Evolutionary conservation across 2,329 filamentous ascomycete genomes (phyloP), one percentile per base, ranked within the genome.

Genomic region (Pseudogymnoascus sp.): DNA sequence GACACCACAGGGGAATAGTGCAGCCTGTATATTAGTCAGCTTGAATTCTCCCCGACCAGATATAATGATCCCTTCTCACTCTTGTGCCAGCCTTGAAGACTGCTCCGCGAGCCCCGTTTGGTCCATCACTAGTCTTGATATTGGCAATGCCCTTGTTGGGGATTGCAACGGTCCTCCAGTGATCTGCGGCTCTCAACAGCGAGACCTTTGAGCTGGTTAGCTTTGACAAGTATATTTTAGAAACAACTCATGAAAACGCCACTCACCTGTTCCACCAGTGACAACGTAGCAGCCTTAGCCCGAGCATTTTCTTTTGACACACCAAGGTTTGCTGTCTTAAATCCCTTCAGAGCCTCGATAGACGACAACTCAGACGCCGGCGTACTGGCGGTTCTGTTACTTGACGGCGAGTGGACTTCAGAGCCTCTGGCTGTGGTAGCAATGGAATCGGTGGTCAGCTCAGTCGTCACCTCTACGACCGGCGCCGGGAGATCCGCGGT

Each of bases 1-100:
- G 64, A 91, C 86, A 64, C 89, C 90, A 69, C 90, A 93, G 6
- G 90, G 90, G 68, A 93, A 90, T 57, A 92, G 82, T 16, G 90
- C 90, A 41, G 90, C 89, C 79, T 90, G 72, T 10, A 73, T 63
- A 63, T 7, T 7, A 48, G 48, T 69, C 64, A 68, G 60, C 14
- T 16, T 2, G 1, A 16, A 31, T 25, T 13, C 25, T 61, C 19
- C 28, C 16, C 11, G 11, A 19, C 23, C 23, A 31, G 16, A 31
- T 10, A 62, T 34, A 60, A 34, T 39, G 28, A 16, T 48, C 5
- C 25, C 21, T 54, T 72, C 76, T 69, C 41, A 83, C 83, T 76
- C 85, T 85, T 62, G 83, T 86, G 19, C 87, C 86, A 45, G 86
- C 86, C 61, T 89, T 88, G 72, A 89, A 89, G 16, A 85, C 83